These are phyloP conservation scores for Capniomyces stellatus DNA, from an alignment of 371 early-diverging fungal genomes.

Conservation along the genomic window DNA sequence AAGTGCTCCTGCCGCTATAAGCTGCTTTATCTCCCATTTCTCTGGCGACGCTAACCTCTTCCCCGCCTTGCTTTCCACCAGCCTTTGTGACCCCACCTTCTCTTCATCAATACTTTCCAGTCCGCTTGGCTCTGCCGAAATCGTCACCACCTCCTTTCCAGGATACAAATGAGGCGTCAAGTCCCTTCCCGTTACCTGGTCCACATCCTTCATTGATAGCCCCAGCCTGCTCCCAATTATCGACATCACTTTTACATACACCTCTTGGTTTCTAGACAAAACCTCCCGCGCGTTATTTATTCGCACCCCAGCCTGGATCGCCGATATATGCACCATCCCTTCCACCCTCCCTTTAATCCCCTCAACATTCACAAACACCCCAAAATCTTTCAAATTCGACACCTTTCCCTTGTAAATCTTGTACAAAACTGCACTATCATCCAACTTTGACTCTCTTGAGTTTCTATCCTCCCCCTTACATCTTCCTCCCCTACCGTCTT, in stretches of 20 bases:
- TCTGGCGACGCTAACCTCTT: constrained; percentile 93
- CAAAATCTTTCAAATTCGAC: constrained; percentile 69
- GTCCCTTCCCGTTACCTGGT: constrained; percentile 78
- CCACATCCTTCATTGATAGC: constrained; percentile 87
- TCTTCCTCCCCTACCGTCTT: constrained; percentile 29
- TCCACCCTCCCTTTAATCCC: constrained; percentile 39
- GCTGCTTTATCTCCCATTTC: constrained; percentile 90
- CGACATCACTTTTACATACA: constrained; percentile 87
- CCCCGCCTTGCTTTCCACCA: background rate
- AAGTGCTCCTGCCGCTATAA: constrained; percentile 84
- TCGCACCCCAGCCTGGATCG: constrained; percentile 39
- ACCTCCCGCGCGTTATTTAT: constrained; percentile 65
- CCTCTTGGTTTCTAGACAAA: constrained; percentile 50
- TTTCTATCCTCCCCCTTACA: constrained; percentile 2
- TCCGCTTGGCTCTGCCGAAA: background rate
- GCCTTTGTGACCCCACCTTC: background rate
- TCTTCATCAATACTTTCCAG: background rate
- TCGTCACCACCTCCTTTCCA: constrained; percentile 5
- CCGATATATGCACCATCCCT: constrained; percentile 77
- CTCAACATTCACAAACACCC: constrained; percentile 73
- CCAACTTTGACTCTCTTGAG: constrained; percentile 18
- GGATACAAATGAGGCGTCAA: constrained; percentile 44
- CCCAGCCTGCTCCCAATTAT: constrained; percentile 58
- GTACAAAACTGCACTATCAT: constrained; percentile 65
- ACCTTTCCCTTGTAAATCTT: constrained; percentile 77